Evolutionary conservation across 805 yeast genomes (phyloP).

Genomic region (Saturnispora quitensis): DNA sequence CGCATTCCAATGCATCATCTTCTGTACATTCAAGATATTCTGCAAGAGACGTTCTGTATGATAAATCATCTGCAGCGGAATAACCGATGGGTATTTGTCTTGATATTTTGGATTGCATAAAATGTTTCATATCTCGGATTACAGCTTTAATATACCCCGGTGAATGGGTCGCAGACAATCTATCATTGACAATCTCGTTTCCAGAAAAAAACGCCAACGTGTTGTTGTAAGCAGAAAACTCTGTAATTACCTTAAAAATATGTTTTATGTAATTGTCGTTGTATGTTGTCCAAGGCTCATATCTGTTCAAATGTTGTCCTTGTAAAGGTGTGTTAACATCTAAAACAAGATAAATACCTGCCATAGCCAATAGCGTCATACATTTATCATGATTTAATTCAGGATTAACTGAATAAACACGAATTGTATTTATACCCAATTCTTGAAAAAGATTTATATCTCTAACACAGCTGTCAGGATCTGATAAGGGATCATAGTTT

Average conservation of each 20-base stretch:
- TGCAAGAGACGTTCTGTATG: slow-evolving; percentile 66
- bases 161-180: slow-evolving; percentile 40
- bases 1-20: slow-evolving; percentile 71
- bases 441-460: slow-evolving; percentile 59
- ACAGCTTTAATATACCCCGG: slow-evolving; percentile 76
- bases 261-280: slow-evolving; percentile 41
- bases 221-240: slow-evolving; percentile 54
- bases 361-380: slow-evolving; percentile 56
- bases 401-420: slow-evolving; percentile 74
- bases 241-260: slow-evolving; percentile 72
- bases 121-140: slow-evolving; percentile 74
- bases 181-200: slow-evolving; percentile 68
- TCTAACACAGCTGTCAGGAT: slow-evolving; percentile 47
- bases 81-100: slow-evolving; percentile 75
- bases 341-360: slow-evolving; percentile 64
- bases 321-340: slow-evolving; percentile 67
- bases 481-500: slow-evolving; percentile 55
- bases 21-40: slow-evolving; percentile 70
- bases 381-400: slow-evolving; percentile 59
- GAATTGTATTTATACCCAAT: slow-evolving; percentile 63
- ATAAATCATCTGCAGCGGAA: slow-evolving; percentile 82
- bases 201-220: slow-evolving; percentile 75
- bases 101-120: slow-evolving; percentile 47
- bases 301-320: slow-evolving; percentile 51
- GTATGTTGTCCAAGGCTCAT: slow-evolving; percentile 75